A percentile compares a stretch with the other conserved stretches of the same genome.
Evolutionary conservation across 208 protist species (phyloP).

Genomic region (Wallacemonas collosoma): DNA sequence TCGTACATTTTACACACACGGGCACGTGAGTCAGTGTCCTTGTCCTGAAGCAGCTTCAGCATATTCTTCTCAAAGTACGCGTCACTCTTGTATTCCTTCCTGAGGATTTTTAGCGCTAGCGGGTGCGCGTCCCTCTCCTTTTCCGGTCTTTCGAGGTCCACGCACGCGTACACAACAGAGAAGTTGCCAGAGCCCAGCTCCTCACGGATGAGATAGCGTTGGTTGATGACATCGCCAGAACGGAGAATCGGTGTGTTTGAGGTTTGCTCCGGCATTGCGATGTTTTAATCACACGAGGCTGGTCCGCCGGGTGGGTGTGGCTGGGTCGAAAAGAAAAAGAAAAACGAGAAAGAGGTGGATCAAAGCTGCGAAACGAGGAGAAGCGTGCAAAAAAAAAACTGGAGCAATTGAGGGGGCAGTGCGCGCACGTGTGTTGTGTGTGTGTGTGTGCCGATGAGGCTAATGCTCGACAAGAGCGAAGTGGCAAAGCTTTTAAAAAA

Average conservation of each 20-base stretch:
- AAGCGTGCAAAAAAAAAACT: too few relatives aligned
- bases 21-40: slow-evolving; percentile 36
- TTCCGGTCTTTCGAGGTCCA: slow-evolving; percentile 27
- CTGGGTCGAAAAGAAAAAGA: not conserved
- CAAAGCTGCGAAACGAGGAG: too few relatives aligned
- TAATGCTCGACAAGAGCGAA: too few relatives aligned
- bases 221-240: slow-evolving; percentile 55
- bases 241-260: slow-evolving; percentile 25
- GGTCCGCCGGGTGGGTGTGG: not conserved
- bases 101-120: slow-evolving; percentile 85
- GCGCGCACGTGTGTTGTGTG: too few relatives aligned
- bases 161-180: slow-evolving; percentile 77
- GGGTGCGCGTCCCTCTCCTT: slow-evolving; percentile 20
- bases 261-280: not conserved
- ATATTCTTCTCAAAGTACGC: slow-evolving; percentile 83
- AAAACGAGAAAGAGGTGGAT: not conserved
- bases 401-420: too few relatives aligned
- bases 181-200: slow-evolving; percentile 85
- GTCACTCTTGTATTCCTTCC: slow-evolving; percentile 77
- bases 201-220: slow-evolving; percentile 62
- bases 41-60: slow-evolving; percentile 55
- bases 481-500: too few relatives aligned
- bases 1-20: slow-evolving; percentile 71
- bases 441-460: too few relatives aligned
- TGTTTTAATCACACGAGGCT: not conserved